A percentile compares a stretch with the other conserved stretches of the same genome.
phyloP scores from a whole-genome alignment of 768 basidiomycete genomes.

The Lactarius indigo region DNA sequence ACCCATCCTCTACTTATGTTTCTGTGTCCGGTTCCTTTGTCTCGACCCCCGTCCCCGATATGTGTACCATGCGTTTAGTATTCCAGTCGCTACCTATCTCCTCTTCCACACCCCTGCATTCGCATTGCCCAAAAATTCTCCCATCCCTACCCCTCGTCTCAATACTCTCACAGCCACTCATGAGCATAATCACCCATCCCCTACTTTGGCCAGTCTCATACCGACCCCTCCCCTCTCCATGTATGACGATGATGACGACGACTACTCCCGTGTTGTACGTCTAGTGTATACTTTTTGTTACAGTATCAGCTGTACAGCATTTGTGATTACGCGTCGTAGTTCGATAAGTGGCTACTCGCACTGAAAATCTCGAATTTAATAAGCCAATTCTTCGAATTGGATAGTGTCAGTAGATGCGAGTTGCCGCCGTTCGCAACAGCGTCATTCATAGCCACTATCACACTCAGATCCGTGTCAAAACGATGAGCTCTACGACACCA shows the following conservation, averaged over 20 bases:
- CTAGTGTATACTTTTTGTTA: conserved; percentile 17
- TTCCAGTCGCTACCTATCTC: neutral
- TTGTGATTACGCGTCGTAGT: neutral
- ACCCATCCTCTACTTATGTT: neutral
- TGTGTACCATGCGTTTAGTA: conserved; percentile 23
- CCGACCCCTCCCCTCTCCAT: neutral
- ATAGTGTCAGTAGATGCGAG: neutral
- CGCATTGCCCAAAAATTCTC: conserved; percentile 5
- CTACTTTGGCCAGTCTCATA: neutral
- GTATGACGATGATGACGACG: conserved; percentile 9
- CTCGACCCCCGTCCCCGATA: conserved; percentile 16
- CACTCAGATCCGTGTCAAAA: neutral
- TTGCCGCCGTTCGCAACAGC: neutral
- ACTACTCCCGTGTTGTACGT: conserved; percentile 16
- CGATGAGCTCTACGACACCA: neutral
- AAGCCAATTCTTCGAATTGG: neutral
- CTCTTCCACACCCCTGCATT: conserved; percentile 3
- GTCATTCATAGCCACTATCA: neutral
- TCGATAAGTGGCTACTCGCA: neutral
- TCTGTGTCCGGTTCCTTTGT: conserved; percentile 4
- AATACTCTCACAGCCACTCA: neutral
- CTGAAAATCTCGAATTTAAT: neutral
- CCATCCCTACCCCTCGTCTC: neutral
- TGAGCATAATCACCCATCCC: conserved; percentile 11
- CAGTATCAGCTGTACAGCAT: conserved; percentile 17